Evolutionary conservation across 495 filamentous ascomycete genomes (phyloP), one percentile per base, ranked within the genome.

Genomic region (Hyaloscypha bicolor): DNA sequence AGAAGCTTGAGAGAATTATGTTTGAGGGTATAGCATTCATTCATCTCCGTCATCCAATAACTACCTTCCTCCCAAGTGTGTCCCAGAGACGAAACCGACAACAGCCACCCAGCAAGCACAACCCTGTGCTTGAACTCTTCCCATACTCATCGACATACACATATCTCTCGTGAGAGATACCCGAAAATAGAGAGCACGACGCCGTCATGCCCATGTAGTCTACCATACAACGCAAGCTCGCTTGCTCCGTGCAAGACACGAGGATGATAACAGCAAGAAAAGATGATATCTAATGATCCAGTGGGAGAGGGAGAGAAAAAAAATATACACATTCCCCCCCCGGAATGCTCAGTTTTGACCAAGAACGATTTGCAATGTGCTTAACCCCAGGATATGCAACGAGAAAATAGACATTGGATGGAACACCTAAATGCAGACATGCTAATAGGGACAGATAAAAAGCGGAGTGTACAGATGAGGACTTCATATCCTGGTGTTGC

Each of bases 371-470:
- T 4, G 56, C 0, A 6, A 29, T 53, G 22, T 56, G 37, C 57
- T 48, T 14, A 21, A 56, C 51, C 62, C 63, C 62, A 62, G 30
- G 52, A 66, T 66, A 70, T 70, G 63, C 68, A 70, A 53, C 21
- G 60, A 55, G 33, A 45, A 39, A 51, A 42, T 22, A 55, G 56
- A 69, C 45, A 29, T 32, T 39, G 35, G 56, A 62, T 12, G 8
- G 35, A 37, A 65, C 56, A 33, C 67, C 65, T 25, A 68, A 58
- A 68, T 68, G 59, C 66, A 16, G 30, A 48, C 53, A 70, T 65
- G 69, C 69, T 68, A 68, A 71, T 65, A 66, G 42, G 21, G 45
- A 62, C 64, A 37, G 55, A 62, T 16, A 39, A 48, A 64, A 59
- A 52, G 3, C 42, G 37, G 32, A 32, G 19, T 61, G 67, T n/a